Evolutionary conservation across 305 asterid species (phyloP).

Genomic region (Salvia sclarea): DNA sequence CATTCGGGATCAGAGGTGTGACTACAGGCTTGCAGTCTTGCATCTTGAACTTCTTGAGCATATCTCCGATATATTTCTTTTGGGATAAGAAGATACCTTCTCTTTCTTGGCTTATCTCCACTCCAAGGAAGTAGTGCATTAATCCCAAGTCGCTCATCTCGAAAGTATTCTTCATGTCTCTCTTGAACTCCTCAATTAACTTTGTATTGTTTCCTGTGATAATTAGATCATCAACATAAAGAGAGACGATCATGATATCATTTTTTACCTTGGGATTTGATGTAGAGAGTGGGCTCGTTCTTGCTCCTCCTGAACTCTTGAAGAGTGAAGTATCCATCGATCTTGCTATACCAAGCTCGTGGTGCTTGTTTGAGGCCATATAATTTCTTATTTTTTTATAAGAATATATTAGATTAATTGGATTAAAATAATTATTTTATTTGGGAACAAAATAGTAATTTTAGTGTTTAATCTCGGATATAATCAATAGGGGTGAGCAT

Average conservation of each 20-base stretch:
- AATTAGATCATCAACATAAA: background rate
- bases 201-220: background rate
- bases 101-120: background rate
- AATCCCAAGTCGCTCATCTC: background rate
- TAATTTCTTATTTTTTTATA: too few relatives aligned
- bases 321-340: background rate
- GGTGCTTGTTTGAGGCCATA: background rate
- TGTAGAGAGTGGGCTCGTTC: background rate
- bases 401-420: too few relatives aligned
- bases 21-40: background rate
- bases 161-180: background rate
- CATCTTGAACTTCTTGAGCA: too few relatives aligned
- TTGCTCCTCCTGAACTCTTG: background rate
- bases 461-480: too few relatives aligned
- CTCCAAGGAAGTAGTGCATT: background rate
- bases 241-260: background rate
- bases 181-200: too few relatives aligned
- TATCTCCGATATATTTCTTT: too few relatives aligned
- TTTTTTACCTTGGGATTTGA: background rate
- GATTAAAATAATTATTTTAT: too few relatives aligned
- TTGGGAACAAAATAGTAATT: too few relatives aligned
- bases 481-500: too few relatives aligned
- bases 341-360: background rate
- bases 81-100: too few relatives aligned
- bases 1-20: background rate